Percentiles rank a stretch among this genome's conserved stretches.
Evolutionary conservation across 495 filamentous ascomycete species (phyloP).

Genomic region (Penicillium tannophilum): DNA sequence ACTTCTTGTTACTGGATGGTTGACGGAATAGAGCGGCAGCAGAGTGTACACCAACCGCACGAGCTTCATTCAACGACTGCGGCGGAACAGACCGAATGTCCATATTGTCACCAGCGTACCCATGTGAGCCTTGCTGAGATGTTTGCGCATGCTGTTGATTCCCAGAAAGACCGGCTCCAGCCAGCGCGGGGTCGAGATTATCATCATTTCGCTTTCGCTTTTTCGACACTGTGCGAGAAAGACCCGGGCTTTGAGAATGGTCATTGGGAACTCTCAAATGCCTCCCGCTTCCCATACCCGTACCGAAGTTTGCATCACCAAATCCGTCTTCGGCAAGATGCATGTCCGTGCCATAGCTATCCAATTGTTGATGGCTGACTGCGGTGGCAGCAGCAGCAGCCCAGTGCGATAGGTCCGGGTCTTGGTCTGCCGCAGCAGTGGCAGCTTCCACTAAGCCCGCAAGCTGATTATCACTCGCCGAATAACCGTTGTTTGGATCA

Average conservation of each 20-base stretch:
- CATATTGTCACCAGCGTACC: constrained; percentile 37
- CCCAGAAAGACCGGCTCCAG: constrained; percentile 28
- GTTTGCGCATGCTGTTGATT: constrained; percentile 35
- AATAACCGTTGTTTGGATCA: constrained; percentile 43
- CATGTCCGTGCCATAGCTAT: constrained; percentile 42
- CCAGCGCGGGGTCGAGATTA: constrained; percentile 48
- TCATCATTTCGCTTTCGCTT: constrained; percentile 50
- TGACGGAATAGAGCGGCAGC: constrained; percentile 60
- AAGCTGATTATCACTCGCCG: constrained; percentile 51
- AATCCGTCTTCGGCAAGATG: constrained; percentile 49
- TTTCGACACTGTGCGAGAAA: constrained; percentile 51
- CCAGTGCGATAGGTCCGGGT: constrained; percentile 50
- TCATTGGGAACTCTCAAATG: constrained; percentile 49
- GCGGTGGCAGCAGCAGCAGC: constrained; percentile 42
- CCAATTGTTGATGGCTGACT: constrained; percentile 43
- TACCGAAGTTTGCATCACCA: constrained; percentile 38
- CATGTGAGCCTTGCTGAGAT: constrained; percentile 31
- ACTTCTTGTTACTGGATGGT: constrained; percentile 57
- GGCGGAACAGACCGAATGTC: constrained; percentile 40
- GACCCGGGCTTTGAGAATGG: constrained; percentile 77
- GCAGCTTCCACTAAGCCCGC: constrained; percentile 56
- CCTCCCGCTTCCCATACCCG: constrained; percentile 31
- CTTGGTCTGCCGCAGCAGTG: constrained; percentile 54
- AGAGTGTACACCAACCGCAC: constrained; percentile 57
- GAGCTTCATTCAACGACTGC: constrained; percentile 49